Base-by-base conservation (phyloP, 1,284 basidiomycete genomes). In the Tetrapyrgos nigripes region DNA sequence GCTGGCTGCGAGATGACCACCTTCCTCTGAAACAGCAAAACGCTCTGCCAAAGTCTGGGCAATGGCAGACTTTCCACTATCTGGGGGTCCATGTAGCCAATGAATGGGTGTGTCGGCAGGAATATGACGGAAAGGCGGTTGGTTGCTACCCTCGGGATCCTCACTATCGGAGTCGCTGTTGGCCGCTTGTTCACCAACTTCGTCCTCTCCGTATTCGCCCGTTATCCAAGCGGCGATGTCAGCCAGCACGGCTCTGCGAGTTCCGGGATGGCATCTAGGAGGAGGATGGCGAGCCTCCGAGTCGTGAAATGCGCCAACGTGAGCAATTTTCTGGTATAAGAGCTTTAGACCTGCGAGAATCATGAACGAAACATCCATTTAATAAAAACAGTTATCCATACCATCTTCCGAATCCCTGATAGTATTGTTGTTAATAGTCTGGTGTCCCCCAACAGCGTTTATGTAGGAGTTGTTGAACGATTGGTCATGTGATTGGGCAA, bases 241-340 rank as follows among this genome's bases (percentile, higher is more conserved):
- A 10, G 19, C 40, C 27, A 23, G 37, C 3, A 53, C 27, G 27
- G 27, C 51, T 23, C 44, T 26, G 3, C 51, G 51, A 5, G 51
- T 53, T 28, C 44, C 17, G 21, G 51, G 51, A 27, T 53, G 37
- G 31, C 51, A 53, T 53, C 29, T 43, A n/a, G 51, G 51, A 24
- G 35, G 51, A 21, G 51, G 40, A 53, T 26, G 28, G n/a, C 51
- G 35, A 11, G 13, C 24, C 11, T 24, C 51, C 21, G 51, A 53
- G 31, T 53, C 51, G 44, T 53, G 51, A 5, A 23, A n/a, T 29
- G 37, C 51, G 17, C 51, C 51, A 31, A 44, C 51, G 13, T 40
- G 37, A 9, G 37, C 37, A 9, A 40, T 40, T 17, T 40, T n/a
- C 17, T 40, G 6, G 19, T 17, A 40, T 6, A 40, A 17, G 8